Conservation (phyloP, 495 filamentous ascomycete species). For the Penicillium argentinense region DNA sequence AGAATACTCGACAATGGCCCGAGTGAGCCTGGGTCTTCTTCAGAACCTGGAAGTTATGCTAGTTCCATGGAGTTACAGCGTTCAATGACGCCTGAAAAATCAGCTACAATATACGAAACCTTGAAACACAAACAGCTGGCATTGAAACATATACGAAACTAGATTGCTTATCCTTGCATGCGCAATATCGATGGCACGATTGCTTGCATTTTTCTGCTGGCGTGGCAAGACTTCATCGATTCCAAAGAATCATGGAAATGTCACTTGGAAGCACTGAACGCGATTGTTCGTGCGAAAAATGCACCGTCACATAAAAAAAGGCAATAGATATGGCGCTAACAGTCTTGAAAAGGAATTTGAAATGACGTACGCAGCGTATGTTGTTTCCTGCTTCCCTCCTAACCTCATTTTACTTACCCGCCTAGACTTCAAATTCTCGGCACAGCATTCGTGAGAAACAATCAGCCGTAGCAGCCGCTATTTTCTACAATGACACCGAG, state of each 20-base stretch:
- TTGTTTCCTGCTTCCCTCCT: too few relatives aligned
- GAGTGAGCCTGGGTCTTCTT: background rate
- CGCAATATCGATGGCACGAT: slow-evolving; percentile 14
- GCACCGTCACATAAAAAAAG: background rate
- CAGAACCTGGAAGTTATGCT: background rate
- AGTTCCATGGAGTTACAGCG: background rate
- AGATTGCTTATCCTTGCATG: background rate
- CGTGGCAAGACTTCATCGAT: slow-evolving; percentile 21
- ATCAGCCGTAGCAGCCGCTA: slow-evolving; percentile 9
- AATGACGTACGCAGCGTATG: slow-evolving; percentile 15
- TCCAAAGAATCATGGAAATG: slow-evolving; percentile 17
- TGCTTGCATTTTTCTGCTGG: slow-evolving; percentile 17
- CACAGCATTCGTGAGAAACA: slow-evolving; percentile 5
- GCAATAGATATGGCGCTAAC: background rate
- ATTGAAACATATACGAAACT: slow-evolving; percentile 7
- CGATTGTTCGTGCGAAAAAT: background rate
- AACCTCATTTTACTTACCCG: background rate
- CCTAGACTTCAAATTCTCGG: slow-evolving; percentile 10
- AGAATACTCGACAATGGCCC: background rate
- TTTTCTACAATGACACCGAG: slow-evolving; percentile 3
- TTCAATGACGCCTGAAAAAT: background rate
- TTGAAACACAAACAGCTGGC: slow-evolving; percentile 16
- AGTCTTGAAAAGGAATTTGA: slow-evolving; percentile 8
- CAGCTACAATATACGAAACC: slow-evolving; percentile 6
- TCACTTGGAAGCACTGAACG: slow-evolving; percentile 15